phyloP scores from a whole-genome alignment of 805 yeast genomes.

The Teunomyces cretensis region DNA sequence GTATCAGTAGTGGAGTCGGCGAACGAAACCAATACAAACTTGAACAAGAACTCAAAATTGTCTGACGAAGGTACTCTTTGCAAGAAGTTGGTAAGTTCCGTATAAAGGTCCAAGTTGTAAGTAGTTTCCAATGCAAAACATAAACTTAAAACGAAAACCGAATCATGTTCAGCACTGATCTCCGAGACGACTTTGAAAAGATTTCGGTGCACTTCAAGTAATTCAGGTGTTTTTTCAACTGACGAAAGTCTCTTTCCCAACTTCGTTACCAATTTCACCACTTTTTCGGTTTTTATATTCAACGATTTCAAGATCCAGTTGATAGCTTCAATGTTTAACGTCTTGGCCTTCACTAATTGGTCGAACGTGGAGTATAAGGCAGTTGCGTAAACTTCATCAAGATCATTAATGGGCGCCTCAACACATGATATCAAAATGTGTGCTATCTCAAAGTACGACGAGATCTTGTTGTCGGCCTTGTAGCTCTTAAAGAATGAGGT shows the following conservation, averaged over 20 bases:
- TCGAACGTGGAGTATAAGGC: not conserved
- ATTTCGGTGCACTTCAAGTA: conserved; percentile 13
- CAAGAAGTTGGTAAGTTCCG: conserved; percentile 1
- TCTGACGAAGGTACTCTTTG: conserved; percentile 1
- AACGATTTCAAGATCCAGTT: conserved; percentile 32
- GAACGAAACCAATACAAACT: conserved; percentile 17
- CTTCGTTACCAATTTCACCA: conserved; percentile 4
- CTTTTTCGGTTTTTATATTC: conserved; percentile 10
- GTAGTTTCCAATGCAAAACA: conserved; percentile 10
- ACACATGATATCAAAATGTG: conserved; percentile 1
- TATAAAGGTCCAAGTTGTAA: not conserved
- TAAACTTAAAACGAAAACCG: conserved; percentile 15
- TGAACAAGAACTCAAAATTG: conserved; percentile 12
- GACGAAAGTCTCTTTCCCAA: conserved; percentile 10
- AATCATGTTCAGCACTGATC: conserved; percentile 13
- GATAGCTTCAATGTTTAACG: not conserved
- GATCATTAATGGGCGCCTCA: not conserved
- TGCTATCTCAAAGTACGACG: conserved; percentile 2
- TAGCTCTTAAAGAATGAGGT: conserved; percentile 11
- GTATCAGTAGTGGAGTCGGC: conserved; percentile 12
- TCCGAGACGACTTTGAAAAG: conserved; percentile 27
- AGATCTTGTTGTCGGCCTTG: not conserved
- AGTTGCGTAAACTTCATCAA: not conserved
- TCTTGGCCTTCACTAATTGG: not conserved
- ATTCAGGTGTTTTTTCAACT: conserved; percentile 6